Evolutionary conservation across 306 rosid species (phyloP).

Genomic region (Pterocarpus santalinus): DNA sequence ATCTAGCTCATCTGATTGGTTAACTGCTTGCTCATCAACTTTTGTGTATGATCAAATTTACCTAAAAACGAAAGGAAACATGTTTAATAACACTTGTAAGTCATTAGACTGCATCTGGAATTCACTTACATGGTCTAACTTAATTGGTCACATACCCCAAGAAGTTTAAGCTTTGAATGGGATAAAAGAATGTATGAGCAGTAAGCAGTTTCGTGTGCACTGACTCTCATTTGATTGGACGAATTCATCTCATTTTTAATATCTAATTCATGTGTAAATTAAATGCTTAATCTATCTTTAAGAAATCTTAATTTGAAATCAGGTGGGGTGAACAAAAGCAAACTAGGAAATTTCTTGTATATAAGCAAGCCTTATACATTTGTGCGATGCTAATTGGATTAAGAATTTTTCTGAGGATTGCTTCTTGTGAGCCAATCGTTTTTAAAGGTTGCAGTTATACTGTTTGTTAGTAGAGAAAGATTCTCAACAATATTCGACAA

Average conservation of each 20-base stretch:
- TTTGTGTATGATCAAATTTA: neutral
- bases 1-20: conserved; percentile 7
- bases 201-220: conserved; percentile 2
- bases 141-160: neutral
- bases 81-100: neutral
- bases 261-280: neutral
- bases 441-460: conserved; percentile 13
- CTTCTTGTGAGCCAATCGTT: conserved; percentile 2
- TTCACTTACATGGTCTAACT: neutral
- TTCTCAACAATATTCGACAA: conserved; percentile 18
- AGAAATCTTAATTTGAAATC: neutral
- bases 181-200: neutral
- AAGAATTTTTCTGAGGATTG: neutral
- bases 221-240: conserved; percentile 1
- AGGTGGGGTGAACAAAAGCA: neutral
- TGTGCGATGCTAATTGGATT: neutral
- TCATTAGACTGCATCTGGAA: neutral
- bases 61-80: neutral
- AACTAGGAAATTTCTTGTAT: neutral
- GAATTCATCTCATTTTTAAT: neutral
- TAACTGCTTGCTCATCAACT: neutral
- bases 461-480: conserved; percentile 19
- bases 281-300: neutral
- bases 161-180: neutral
- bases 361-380: neutral